Evolutionary conservation across 352 stramenopile genomes (phyloP).

Genomic region (Hyaloperonospora brassicae): DNA sequence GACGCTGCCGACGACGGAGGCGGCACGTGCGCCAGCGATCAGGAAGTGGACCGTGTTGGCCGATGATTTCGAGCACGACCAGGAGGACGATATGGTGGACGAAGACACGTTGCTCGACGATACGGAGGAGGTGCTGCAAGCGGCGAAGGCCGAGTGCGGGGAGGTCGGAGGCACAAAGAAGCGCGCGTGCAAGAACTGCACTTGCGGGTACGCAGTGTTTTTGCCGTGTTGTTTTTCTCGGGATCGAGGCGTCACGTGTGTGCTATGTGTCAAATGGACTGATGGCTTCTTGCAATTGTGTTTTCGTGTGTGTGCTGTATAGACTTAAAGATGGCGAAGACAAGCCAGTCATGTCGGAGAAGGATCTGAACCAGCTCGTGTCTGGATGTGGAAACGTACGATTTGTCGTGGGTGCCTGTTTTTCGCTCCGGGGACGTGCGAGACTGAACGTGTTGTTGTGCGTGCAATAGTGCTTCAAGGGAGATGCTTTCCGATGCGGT

Average conservation of each 20-base stretch:
- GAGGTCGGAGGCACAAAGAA: slow-evolving; percentile 81
- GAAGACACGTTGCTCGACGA: slow-evolving; percentile 80
- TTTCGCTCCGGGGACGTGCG: no score
- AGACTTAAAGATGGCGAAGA: slow-evolving; percentile 69
- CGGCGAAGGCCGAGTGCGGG: slow-evolving; percentile 58
- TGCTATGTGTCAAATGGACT: no score
- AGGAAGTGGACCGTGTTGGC: slow-evolving; percentile 71
- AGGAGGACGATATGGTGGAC: slow-evolving; percentile 72
- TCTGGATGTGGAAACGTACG: slow-evolving; percentile 81
- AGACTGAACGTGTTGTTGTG: neutral
- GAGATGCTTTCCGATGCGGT: slow-evolving; percentile 95
- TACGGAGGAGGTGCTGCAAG: slow-evolving; percentile 72
- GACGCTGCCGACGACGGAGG: no score
- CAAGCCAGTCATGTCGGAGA: slow-evolving; percentile 64
- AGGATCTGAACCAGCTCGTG: slow-evolving; percentile 66
- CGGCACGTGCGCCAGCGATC: slow-evolving; percentile 20
- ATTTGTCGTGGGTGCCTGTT: no score
- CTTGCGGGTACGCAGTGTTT: slow-evolving; percentile 74
- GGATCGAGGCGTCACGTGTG: no score
- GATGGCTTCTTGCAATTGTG: slow-evolving; percentile 2
- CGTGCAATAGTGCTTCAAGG: slow-evolving; percentile 87
- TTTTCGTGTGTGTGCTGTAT: no score
- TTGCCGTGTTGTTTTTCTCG: no score
- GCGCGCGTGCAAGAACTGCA: slow-evolving; percentile 95
- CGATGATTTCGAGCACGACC: slow-evolving; percentile 49